Conservation (phyloP, 2,329 filamentous ascomycete genomes). For the Aspergillus calidoustus region DNA sequence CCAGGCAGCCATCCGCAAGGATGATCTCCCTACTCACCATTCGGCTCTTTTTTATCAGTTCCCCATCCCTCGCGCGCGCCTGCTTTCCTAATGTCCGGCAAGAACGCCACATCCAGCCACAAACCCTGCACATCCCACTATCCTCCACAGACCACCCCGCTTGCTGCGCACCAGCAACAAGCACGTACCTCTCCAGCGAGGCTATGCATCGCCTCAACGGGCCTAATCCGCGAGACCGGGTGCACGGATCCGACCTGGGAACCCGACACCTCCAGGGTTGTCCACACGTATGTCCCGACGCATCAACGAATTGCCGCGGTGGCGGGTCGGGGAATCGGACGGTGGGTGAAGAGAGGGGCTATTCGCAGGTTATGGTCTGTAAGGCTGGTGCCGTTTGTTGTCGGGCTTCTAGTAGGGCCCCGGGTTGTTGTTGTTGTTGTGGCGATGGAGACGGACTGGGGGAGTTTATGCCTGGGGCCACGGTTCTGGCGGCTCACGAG, state of each 20-base stretch:
- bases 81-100: neutral
- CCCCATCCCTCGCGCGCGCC: too few relatives aligned
- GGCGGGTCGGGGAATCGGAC: neutral
- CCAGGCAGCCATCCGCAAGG: too few relatives aligned
- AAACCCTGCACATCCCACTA: neutral
- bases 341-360: neutral
- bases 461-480: neutral
- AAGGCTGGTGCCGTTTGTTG: neutral
- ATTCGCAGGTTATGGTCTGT: constrained; percentile 9
- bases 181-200: neutral
- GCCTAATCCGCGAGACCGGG: neutral
- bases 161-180: neutral
- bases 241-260: constrained; percentile 7
- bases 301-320: neutral
- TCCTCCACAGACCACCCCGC: neutral
- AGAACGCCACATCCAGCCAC: neutral
- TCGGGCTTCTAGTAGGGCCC: neutral
- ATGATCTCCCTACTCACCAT: neutral
- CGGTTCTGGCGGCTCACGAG: neutral
- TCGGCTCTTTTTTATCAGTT: neutral
- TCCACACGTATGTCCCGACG: neutral
- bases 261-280: neutral
- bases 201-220: neutral
- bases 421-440: neutral
- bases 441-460: neutral